Conservation (phyloP, 129 eudicot genomes). For the Arctium minus region DNA sequence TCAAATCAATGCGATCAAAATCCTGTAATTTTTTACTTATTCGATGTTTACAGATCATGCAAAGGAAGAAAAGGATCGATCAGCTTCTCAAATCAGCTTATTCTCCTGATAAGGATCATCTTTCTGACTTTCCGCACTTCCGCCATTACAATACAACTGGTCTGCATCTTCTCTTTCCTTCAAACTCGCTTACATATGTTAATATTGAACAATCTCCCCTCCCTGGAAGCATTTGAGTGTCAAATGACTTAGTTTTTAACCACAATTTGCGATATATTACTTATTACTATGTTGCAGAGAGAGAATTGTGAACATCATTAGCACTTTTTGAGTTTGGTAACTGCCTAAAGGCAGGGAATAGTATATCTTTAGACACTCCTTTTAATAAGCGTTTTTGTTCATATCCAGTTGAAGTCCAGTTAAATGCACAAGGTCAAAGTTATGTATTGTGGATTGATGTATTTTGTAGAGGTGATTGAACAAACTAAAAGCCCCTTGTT, state of each 20-base stretch:
- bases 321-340: background rate
- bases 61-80: constrained; percentile 58
- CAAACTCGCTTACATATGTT: background rate
- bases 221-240: too few relatives aligned
- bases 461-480: background rate
- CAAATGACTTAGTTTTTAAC: background rate
- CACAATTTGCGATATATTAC: background rate
- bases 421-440: background rate
- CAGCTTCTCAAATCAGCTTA: constrained; percentile 57
- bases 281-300: background rate
- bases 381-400: background rate
- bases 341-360: background rate
- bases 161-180: background rate
- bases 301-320: background rate
- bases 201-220: background rate
- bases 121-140: constrained; percentile 43
- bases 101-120: constrained; percentile 44
- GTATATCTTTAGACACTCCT: background rate
- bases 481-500: background rate
- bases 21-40: background rate
- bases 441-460: background rate
- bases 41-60: constrained; percentile 43
- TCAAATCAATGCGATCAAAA: background rate
- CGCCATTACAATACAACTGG: constrained; percentile 46
- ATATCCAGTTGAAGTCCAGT: background rate